These are phyloP conservation scores for Nicotiana sylvestris DNA, from an alignment of 257 asterid species.

Conservation along the genomic window DNA sequence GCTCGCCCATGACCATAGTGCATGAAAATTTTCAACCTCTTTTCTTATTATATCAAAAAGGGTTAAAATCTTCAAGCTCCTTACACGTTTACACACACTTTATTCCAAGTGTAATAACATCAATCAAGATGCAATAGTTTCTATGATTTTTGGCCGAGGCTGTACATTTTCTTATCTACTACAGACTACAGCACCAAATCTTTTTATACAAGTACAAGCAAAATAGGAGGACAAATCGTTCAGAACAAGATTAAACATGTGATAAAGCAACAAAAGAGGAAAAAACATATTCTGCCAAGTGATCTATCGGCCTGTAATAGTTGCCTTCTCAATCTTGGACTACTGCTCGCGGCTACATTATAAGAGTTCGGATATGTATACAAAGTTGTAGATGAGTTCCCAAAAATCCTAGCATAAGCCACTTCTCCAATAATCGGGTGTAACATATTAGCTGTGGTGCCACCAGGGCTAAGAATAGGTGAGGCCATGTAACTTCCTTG, in stretches of 20 bases:
- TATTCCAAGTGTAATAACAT: not conserved
- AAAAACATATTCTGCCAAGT: conserved; percentile 51
- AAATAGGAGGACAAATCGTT: not conserved
- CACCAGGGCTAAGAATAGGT: conserved; percentile 18
- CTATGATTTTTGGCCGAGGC: not conserved
- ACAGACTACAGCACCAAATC: not conserved
- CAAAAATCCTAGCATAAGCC: conserved; percentile 48
- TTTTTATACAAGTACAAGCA: conserved; percentile 11
- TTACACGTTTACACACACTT: not conserved
- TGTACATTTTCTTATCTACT: not conserved
- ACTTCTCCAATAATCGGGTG: conserved; percentile 62
- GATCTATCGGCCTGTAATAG: conserved; percentile 48
- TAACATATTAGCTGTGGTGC: conserved; percentile 16
- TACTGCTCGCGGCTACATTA: conserved; percentile 27
- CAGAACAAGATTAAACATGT: conserved; percentile 55
- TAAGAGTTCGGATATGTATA: conserved; percentile 51
- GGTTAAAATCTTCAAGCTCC: not conserved
- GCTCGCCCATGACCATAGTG: not conserved
- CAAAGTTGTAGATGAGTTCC: conserved; percentile 42
- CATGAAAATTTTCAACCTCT: not conserved
- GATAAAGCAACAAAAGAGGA: conserved; percentile 56
- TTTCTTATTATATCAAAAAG: not conserved
- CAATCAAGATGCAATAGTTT: not conserved
- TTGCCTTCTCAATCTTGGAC: conserved; percentile 52
- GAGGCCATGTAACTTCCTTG: conserved; percentile 13